Conservation (phyloP, 1,284 basidiomycete species). For the Cutaneotrichosporon sp. region DNA sequence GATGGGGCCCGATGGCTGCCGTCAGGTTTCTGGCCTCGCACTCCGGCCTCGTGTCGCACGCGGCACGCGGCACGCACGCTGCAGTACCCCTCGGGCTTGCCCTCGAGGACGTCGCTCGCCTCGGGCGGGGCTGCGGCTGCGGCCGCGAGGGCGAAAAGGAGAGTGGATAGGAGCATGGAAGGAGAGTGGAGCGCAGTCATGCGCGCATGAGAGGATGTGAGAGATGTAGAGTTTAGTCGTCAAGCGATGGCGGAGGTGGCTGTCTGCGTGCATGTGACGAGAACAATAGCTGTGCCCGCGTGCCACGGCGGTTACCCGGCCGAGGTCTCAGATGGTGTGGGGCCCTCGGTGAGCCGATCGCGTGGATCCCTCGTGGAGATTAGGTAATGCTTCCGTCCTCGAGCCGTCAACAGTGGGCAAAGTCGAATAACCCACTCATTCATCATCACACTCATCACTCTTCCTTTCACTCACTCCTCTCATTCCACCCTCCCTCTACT, state of each 20-base stretch:
- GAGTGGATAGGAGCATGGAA: constrained; percentile 1
- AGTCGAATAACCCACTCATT: neutral
- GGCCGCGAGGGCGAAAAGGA: constrained; percentile 2
- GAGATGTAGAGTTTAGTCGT: neutral
- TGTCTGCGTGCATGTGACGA: neutral
- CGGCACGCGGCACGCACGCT: constrained; percentile 32
- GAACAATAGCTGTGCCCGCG: neutral
- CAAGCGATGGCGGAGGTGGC: neutral
- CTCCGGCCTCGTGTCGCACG: too few relatives aligned
- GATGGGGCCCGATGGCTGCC: constrained; percentile 90
- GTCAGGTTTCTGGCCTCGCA: too few relatives aligned
- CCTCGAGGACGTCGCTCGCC: constrained; percentile 53
- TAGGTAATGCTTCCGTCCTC: neutral
- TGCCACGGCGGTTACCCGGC: too few relatives aligned
- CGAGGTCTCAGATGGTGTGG: too few relatives aligned
- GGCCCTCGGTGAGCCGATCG: too few relatives aligned
- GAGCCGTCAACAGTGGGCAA: neutral
- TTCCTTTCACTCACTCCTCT: too few relatives aligned
- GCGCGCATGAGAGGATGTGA: neutral
- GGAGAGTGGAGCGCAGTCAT: constrained; percentile 1
- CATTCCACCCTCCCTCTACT: too few relatives aligned
- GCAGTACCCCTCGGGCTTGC: constrained; percentile 53
- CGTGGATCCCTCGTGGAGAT: too few relatives aligned
- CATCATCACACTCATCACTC: neutral
- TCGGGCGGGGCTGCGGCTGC: constrained; percentile 14